Evolutionary conservation across 345 rosid species (phyloP), one percentile per base, ranked within the genome.

Genomic region (Pugionium dolabratum): DNA sequence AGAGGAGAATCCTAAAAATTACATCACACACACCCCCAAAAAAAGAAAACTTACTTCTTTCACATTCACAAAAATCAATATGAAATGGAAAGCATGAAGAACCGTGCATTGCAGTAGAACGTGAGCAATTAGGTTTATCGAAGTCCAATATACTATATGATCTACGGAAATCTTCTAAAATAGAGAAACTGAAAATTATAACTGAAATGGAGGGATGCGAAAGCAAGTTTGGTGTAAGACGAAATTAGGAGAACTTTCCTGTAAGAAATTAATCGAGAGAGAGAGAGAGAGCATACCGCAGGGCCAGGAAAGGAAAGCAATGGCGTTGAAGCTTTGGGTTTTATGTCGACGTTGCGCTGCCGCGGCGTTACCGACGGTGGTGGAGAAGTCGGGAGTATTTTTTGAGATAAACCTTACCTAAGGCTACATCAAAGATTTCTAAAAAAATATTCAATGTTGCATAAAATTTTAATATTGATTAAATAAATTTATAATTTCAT

Each of bases 351-450:
- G 18, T 18, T 18, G 18, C 18, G 18, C 18, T 18, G 18, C 18
- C 18, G 18, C 59, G 59, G 70, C 61, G 52, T 53, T 52, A 6
- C 11, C 70, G 54, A 56, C 65, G 73, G 57, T 9, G 72, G 35
- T 45, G 31, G 27, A 33, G 28, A 11, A 28, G 51, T 58, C 65
- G 48, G 49, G 35, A 36, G 32, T 55, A 4, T 9, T 34, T 45
- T 5, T 18, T 18, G 18, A 18, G 18, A 18, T 18, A 18, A 18
- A 18, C 18, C 18, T 18, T 18, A 18, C 18, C 18, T 18, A 18
- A 18, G 18, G 18, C 18, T 18, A 0, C 18, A 18, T 18, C 18
- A 18, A 18, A 18, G 18, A 18, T 18, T 18, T 18, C 18, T 18
- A 18, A 18, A 18, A 18, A 18, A 18, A 18, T 18, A 18, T 18